phyloP scores from a whole-genome alignment of 2,329 filamentous ascomycete species.

The Zelopaecilomyces penicillatus region DNA sequence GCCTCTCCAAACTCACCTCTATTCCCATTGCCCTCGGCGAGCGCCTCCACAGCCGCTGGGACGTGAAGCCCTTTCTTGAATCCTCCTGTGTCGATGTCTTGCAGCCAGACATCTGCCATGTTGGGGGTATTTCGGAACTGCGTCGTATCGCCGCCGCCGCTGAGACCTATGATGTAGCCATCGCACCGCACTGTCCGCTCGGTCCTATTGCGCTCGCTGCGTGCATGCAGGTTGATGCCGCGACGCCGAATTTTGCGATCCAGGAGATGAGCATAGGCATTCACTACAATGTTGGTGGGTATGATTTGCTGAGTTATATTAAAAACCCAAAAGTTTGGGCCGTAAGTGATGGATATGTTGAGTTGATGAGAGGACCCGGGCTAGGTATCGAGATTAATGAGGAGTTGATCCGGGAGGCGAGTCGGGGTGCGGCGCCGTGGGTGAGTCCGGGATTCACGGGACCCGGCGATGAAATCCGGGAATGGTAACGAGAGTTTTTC shows the following conservation, averaged over 20 bases:
- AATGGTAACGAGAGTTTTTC: slow-evolving; percentile 43
- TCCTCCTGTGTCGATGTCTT: slow-evolving; percentile 60
- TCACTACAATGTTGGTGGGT: slow-evolving; percentile 63
- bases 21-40: slow-evolving; percentile 66
- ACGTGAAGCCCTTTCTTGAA: slow-evolving; percentile 64
- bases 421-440: slow-evolving; percentile 55
- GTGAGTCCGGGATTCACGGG: slow-evolving; percentile 58
- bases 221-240: slow-evolving; percentile 56
- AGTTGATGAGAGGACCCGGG: slow-evolving; percentile 50
- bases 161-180: slow-evolving; percentile 63
- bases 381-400: slow-evolving; percentile 67
- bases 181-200: slow-evolving; percentile 66
- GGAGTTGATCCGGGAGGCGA: slow-evolving; percentile 52
- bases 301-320: slow-evolving; percentile 59
- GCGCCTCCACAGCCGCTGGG: slow-evolving; percentile 63
- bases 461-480: slow-evolving; percentile 56
- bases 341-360: slow-evolving; percentile 58
- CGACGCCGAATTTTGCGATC: slow-evolving; percentile 58
- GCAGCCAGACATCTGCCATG: slow-evolving; percentile 65
- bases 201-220: slow-evolving; percentile 67
- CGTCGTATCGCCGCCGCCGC: slow-evolving; percentile 61
- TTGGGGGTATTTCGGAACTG: slow-evolving; percentile 65
- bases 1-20: slow-evolving; percentile 35
- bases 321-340: slow-evolving; percentile 57
- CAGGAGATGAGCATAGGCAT: slow-evolving; percentile 75